These are phyloP conservation scores for Massarina eburnea DNA, from an alignment of 2,329 filamentous ascomycete genomes.

Conservation along the genomic window DNA sequence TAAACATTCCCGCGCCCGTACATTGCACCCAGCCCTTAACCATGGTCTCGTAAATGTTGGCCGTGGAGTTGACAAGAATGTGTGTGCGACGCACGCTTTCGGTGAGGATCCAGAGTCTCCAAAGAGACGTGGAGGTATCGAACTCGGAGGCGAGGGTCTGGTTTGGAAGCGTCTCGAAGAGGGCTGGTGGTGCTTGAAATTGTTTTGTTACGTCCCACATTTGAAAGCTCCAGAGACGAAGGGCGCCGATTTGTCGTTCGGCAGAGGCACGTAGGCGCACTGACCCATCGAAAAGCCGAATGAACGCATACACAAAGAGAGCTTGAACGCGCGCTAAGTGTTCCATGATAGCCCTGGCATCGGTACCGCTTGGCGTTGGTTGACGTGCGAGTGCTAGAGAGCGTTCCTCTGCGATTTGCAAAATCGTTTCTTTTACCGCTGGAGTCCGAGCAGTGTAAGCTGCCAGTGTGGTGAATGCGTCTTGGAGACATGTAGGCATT, in stretches of 20 bases:
- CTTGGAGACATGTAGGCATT: constrained; percentile 1
- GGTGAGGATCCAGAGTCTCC: constrained; percentile 1
- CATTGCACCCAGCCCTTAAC: neutral
- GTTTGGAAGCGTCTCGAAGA: neutral
- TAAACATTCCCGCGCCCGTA: constrained; percentile 1
- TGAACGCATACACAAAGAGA: constrained; percentile 2
- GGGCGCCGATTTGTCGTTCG: neutral
- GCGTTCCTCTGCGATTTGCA: constrained; percentile 2
- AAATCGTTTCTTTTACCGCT: neutral
- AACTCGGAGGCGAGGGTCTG: neutral
- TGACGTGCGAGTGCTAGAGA: neutral
- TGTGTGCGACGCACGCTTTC: constrained; percentile 3
- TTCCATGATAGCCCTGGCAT: neutral
- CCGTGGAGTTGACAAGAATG: neutral
- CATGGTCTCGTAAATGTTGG: constrained; percentile 1
- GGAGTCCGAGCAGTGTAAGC: neutral
- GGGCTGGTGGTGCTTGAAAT: too few species aligned
- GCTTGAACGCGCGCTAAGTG: constrained; percentile 2
- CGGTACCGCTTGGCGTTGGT: neutral
- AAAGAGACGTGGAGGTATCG: neutral
- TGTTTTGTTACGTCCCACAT: too few species aligned
- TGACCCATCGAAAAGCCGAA: constrained; percentile 3
- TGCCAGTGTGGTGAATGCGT: constrained; percentile 2
- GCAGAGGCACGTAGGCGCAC: constrained; percentile 1
- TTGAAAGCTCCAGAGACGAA: neutral